These are phyloP conservation scores for Fistulinella prunicolor DNA, from an alignment of 768 basidiomycete species.

Conservation along the genomic window DNA sequence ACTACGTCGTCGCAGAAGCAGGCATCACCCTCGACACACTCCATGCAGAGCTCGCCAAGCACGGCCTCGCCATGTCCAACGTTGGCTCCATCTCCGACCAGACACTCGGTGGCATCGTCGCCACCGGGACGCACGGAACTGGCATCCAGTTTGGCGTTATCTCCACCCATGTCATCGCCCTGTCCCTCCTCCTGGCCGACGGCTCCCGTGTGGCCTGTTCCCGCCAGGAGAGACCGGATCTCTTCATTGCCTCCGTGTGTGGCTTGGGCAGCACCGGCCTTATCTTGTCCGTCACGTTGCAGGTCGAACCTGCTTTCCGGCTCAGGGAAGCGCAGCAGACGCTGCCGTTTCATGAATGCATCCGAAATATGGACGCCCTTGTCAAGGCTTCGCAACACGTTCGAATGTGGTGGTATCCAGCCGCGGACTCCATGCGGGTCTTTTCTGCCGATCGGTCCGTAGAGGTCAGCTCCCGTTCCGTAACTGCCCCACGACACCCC, in stretches of 20 bases:
- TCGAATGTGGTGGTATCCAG: constrained; percentile 95
- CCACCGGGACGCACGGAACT: constrained; percentile 94
- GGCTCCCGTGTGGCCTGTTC: constrained; percentile 70
- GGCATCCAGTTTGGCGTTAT: constrained; percentile 78
- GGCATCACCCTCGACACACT: constrained; percentile 78
- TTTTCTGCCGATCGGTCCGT: constrained; percentile 71
- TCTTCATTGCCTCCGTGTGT: constrained; percentile 89
- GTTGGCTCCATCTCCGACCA: constrained; percentile 97
- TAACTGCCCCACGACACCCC: constrained; percentile 2
- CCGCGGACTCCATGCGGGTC: constrained; percentile 65
- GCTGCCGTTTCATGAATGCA: constrained; percentile 58
- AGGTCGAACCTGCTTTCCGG: constrained; percentile 79
- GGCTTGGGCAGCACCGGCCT: constrained; percentile 90
- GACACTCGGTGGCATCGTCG: constrained; percentile 86
- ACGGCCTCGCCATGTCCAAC: constrained; percentile 83
- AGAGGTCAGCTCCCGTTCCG: constrained; percentile 53
- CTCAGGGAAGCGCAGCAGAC: constrained; percentile 70
- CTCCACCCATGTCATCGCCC: constrained; percentile 72
- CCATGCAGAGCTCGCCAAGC: constrained; percentile 59
- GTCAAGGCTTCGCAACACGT: constrained; percentile 77
- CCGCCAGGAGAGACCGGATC: constrained; percentile 55
- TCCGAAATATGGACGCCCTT: constrained; percentile 53
- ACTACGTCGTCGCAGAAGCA: constrained; percentile 67
- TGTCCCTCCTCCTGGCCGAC: constrained; percentile 76
- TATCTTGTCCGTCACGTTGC: constrained; percentile 72